Evolutionary conservation across 169 alveolate genomes (phyloP), one percentile per base, ranked within the genome.

Genomic region (Babesia ovata): DNA sequence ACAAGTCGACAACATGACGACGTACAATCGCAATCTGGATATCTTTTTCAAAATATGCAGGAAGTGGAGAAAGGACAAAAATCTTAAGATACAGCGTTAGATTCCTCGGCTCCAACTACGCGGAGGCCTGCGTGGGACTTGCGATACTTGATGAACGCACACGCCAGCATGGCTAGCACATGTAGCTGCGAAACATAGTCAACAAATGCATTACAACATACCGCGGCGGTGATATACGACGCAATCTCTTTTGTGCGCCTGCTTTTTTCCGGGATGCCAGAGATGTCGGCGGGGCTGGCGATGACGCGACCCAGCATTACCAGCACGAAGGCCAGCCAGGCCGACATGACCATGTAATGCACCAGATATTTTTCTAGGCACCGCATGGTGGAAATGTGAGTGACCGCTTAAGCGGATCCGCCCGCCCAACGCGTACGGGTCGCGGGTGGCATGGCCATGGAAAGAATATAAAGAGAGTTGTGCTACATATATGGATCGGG

Each of bases 201-300:
- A 36, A 7, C 3, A 16, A 10, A n/a, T 17, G 11, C 14, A 11
- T 10, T 39, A 21, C 26, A 72, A 65, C 70, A 11, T 39, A 81
- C 88, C 79, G 52, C 56, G 58, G 88, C 88, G 22, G 84, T 74
- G 24, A 81, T 60, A 33, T 69, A 81, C 45, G 88, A 81, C 39
- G 79, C 88, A 45, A 81, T 54, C 54, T 66, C 63, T 36, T 76
- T 69, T 73, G 74, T 42, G 26, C 76, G 63, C 70, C 73, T 62
- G 53, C 14, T 26, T 45, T 71, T 60, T 0, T 65, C 53, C 28
- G 58, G 26, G 33, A 81, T 66, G 59, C 54, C 88, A 19, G 73
- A 56, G 26, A 74, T 56, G 22, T 65, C 69, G 61, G 42, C 26
- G 26, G 53, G 45, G 67, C 88, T 71, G 45, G 45, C 28, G 24